Percentiles rank a stretch among this genome's conserved stretches.
phyloP scores from a whole-genome alignment of 805 yeast genomes.

The Spathaspora passalidarum region DNA sequence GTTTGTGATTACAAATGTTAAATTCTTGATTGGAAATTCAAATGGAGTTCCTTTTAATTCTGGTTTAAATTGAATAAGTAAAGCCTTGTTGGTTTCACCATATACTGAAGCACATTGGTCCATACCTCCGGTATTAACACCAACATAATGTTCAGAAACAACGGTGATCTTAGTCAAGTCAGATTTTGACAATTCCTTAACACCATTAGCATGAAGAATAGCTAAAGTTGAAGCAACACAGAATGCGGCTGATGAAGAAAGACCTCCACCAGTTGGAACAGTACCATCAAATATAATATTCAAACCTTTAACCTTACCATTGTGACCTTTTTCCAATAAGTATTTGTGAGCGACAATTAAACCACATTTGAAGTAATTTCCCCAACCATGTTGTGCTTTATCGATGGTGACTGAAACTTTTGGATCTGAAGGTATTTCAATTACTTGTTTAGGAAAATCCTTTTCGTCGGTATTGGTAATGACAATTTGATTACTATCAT shows the following conservation, averaged over 20 bases:
- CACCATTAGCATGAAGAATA: slow-evolving; percentile 51
- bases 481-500: slow-evolving; percentile 22
- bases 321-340: slow-evolving; percentile 15
- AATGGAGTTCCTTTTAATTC: slow-evolving; percentile 52
- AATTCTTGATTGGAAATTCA: slow-evolving; percentile 46
- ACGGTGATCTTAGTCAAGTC: slow-evolving; percentile 60
- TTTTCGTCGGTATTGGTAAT: slow-evolving; percentile 29
- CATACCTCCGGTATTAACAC: slow-evolving; percentile 79
- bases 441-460: slow-evolving; percentile 30
- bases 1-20: slow-evolving; percentile 61
- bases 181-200: slow-evolving; percentile 40
- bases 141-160: slow-evolving; percentile 66
- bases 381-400: slow-evolving; percentile 50
- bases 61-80: slow-evolving; percentile 62
- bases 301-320: slow-evolving; percentile 45
- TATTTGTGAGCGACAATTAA: slow-evolving; percentile 55
- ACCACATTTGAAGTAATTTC: slow-evolving; percentile 68
- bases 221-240: slow-evolving; percentile 63
- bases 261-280: slow-evolving; percentile 72
- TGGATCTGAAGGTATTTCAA: slow-evolving; percentile 36
- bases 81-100: slow-evolving; percentile 56
- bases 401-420: slow-evolving; percentile 34
- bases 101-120: slow-evolving; percentile 72
- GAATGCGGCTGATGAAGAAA: slow-evolving; percentile 71
- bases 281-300: slow-evolving; percentile 56